These are phyloP conservation scores for Boletus vermiculosoides DNA, from an alignment of 768 basidiomycete species.

Conservation along the genomic window DNA sequence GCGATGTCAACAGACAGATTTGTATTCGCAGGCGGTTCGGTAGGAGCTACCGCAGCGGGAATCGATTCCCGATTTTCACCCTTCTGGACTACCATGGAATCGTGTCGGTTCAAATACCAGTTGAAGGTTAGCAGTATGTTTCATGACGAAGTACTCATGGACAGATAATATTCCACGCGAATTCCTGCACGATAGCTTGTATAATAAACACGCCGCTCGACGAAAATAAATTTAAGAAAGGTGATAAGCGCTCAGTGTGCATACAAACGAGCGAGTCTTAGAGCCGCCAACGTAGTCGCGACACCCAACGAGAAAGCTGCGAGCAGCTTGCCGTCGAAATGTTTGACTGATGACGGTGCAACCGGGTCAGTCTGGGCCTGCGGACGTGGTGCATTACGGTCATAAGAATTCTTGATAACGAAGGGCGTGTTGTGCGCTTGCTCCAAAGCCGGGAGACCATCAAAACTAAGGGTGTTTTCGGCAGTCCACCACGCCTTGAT, in stretches of 20 bases:
- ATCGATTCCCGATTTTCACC: neutral
- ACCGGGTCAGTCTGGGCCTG: neutral
- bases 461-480: conserved; percentile 51
- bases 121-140: neutral
- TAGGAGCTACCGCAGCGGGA: too few relatives aligned
- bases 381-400: conserved; percentile 14
- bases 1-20: too few relatives aligned
- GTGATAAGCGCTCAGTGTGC: neutral
- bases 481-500: conserved; percentile 55
- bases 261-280: conserved; percentile 11
- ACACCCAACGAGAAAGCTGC: conserved; percentile 34
- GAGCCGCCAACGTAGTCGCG: conserved; percentile 12
- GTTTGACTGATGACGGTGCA: neutral
- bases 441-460: conserved; percentile 53
- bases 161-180: neutral
- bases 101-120: neutral
- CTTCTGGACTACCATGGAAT: neutral
- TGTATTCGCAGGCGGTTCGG: too few relatives aligned
- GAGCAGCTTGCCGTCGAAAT: conserved; percentile 13
- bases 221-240: neutral
- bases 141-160: neutral
- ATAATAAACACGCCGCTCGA: neutral
- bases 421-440: conserved; percentile 26
- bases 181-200: neutral
- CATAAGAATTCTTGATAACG: conserved; percentile 22